Evolutionary conservation across 2,329 filamentous ascomycete species (phyloP).

Genomic region (Fusarium drepaniforme): DNA sequence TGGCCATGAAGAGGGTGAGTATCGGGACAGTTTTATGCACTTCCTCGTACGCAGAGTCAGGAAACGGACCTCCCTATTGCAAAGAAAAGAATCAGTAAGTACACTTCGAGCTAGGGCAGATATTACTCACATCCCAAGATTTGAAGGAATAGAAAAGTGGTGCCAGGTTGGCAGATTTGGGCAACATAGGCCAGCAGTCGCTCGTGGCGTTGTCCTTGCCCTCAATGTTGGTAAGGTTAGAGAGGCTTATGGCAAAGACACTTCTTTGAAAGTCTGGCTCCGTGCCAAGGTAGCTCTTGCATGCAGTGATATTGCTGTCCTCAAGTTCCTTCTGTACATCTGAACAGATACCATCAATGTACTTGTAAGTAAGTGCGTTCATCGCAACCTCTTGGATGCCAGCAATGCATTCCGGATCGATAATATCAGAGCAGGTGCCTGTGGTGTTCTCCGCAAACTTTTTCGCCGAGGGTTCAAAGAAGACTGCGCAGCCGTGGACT

Average conservation of each 20-base stretch:
- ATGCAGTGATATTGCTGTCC: background rate
- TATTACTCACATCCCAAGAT: background rate
- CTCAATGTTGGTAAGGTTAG: conserved; percentile 5
- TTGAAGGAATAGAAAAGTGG: background rate
- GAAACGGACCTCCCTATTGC: background rate
- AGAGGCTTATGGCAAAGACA: background rate
- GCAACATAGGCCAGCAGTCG: conserved; percentile 5
- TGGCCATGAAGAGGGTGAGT: background rate
- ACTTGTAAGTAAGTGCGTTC: background rate
- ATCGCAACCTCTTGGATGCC: background rate
- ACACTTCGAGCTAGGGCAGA: background rate
- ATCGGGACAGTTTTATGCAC: background rate
- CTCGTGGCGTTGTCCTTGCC: background rate
- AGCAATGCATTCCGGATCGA: background rate
- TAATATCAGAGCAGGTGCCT: conserved; percentile 5
- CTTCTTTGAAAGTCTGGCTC: background rate
- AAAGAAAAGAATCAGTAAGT: background rate
- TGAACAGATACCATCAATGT: background rate
- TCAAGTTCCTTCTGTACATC: background rate
- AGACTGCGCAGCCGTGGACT: background rate
- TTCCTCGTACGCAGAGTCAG: background rate
- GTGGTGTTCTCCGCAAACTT: background rate
- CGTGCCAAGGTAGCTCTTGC: background rate
- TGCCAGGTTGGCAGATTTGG: conserved; percentile 4
- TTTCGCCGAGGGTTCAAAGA: background rate